A percentile compares a stretch with the other conserved stretches of the same genome.
These are phyloP conservation scores for Achaetomium macrosporum DNA, from an alignment of 2,329 filamentous ascomycete species.

Conservation along the genomic window DNA sequence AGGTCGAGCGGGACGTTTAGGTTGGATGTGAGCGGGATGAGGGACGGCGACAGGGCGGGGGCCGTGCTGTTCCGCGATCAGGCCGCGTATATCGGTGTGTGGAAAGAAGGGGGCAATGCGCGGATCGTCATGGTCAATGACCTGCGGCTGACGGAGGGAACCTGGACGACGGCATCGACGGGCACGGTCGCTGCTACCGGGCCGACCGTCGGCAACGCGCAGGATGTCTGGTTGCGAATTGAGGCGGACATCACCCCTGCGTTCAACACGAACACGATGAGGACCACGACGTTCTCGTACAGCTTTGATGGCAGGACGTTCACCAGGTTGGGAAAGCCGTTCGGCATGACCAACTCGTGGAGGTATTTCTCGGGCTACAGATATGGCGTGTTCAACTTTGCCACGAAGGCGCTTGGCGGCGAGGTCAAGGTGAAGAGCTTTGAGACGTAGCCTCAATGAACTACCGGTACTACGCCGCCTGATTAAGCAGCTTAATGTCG, in stretches of 20 bases:
- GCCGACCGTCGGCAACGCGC: slow-evolving; percentile 6
- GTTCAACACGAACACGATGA: slow-evolving; percentile 24
- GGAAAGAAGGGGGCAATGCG: slow-evolving; percentile 30
- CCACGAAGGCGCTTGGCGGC: slow-evolving; percentile 38
- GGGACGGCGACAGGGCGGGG: slow-evolving; percentile 46
- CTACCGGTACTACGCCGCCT: no score
- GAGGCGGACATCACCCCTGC: slow-evolving; percentile 32
- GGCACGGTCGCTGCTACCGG: slow-evolving; percentile 27
- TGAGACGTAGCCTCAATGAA: neutral
- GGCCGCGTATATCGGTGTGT: slow-evolving; percentile 49
- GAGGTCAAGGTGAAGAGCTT: neutral
- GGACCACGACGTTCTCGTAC: slow-evolving; percentile 35
- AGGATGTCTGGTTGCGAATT: slow-evolving; percentile 34
- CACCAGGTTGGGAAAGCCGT: slow-evolving; percentile 29
- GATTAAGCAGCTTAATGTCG: no score
- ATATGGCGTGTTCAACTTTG: slow-evolving; percentile 45
- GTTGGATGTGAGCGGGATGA: slow-evolving; percentile 44
- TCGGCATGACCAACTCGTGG: slow-evolving; percentile 37
- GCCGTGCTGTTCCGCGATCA: slow-evolving; percentile 48
- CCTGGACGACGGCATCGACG: slow-evolving; percentile 29
- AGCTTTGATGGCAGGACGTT: slow-evolving; percentile 39
- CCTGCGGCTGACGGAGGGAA: slow-evolving; percentile 27
- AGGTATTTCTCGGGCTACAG: slow-evolving; percentile 43
- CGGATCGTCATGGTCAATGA: slow-evolving; percentile 28
- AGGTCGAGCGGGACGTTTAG: slow-evolving; percentile 44